These are phyloP conservation scores for Ogataea naganishii DNA, from an alignment of 805 yeast species.

Conservation along the genomic window DNA sequence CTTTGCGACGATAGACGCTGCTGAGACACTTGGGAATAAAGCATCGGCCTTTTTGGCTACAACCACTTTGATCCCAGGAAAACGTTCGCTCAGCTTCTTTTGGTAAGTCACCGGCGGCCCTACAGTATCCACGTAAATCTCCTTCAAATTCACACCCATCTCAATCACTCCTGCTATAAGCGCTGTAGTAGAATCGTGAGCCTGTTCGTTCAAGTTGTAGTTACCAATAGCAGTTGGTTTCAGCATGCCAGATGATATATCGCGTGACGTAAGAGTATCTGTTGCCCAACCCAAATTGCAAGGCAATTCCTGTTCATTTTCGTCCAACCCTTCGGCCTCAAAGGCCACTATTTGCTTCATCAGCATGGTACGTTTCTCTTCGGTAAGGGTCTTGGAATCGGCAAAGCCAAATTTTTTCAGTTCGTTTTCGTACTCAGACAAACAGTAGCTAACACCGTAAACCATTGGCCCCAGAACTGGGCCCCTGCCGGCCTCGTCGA, in stretches of 20 bases:
- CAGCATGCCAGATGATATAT: slow-evolving; percentile 85
- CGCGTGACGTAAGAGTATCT: slow-evolving; percentile 75
- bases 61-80: slow-evolving; percentile 64
- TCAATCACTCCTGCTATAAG: slow-evolving; percentile 59
- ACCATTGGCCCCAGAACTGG: slow-evolving; percentile 99
- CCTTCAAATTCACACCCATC: slow-evolving; percentile 53
- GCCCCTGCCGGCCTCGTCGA: slow-evolving; percentile 98
- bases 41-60: slow-evolving; percentile 96
- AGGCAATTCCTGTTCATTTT: slow-evolving; percentile 31
- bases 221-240: slow-evolving; percentile 47
- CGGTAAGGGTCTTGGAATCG: slow-evolving; percentile 84
- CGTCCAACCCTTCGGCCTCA: slow-evolving; percentile 22
- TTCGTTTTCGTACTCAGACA: slow-evolving; percentile 37
- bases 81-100: slow-evolving; percentile 55
- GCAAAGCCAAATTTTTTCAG: slow-evolving; percentile 72
- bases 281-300: slow-evolving; percentile 81
- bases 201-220: slow-evolving; percentile 86
- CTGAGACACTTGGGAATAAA: slow-evolving; percentile 81
- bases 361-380: slow-evolving; percentile 53
- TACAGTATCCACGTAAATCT: slow-evolving; percentile 88
- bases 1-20: slow-evolving; percentile 93
- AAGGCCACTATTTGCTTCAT: slow-evolving; percentile 37
- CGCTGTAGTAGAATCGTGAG: slow-evolving; percentile 87
- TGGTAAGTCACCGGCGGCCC: slow-evolving; percentile 91
- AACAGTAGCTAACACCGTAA: slow-evolving; percentile 78